phyloP scores from a whole-genome alignment of 2,329 filamentous ascomycete genomes.

The Calonectria crousiana region DNA sequence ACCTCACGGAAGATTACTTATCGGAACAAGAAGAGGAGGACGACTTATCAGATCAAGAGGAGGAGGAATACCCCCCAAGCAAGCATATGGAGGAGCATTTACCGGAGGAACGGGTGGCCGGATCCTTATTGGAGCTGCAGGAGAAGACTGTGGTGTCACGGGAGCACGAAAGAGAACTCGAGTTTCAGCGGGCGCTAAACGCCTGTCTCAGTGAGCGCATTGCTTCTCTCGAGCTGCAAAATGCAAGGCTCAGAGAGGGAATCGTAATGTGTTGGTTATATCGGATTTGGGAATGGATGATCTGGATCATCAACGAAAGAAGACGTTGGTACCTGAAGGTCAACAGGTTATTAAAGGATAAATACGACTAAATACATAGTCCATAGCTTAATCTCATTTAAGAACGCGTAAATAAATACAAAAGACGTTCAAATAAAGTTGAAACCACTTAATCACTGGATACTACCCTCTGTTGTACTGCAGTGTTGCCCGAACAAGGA shows the following conservation, averaged over 20 bases:
- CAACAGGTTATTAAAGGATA: neutral
- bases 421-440: neutral
- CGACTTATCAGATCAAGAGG: neutral
- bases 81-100: neutral
- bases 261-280: neutral
- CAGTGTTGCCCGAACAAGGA: neutral
- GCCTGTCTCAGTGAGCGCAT: neutral
- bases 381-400: neutral
- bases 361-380: neutral
- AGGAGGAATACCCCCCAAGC: neutral
- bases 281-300: neutral
- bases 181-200: neutral
- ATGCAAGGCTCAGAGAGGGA: neutral
- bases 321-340: neutral
- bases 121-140: neutral
- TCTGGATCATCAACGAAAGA: neutral
- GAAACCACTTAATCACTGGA: neutral
- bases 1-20: neutral
- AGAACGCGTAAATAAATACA: neutral
- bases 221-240: neutral
- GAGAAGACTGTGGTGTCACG: neutral
- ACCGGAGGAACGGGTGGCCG: neutral
- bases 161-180: neutral
- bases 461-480: neutral
- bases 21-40: neutral